Percentiles rank a stretch among this genome's conserved stretches.
phyloP scores from a whole-genome alignment of 768 basidiomycete genomes.

The Coprinellus micaceus region DNA sequence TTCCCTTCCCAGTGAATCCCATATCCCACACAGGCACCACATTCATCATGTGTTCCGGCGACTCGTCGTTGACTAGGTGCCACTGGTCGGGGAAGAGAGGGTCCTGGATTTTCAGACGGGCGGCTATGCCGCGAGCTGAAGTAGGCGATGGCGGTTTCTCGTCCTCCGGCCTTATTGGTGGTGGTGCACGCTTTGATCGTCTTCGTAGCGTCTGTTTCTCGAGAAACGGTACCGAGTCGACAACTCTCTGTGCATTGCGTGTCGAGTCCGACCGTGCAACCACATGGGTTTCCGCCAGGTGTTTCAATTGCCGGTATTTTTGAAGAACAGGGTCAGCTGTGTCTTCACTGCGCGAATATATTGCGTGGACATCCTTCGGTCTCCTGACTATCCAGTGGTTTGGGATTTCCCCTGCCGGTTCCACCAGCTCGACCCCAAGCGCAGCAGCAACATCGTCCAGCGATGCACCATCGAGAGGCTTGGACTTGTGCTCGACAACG shows the following conservation, averaged over 20 bases:
- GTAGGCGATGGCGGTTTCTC: slow-evolving; percentile 37
- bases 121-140: slow-evolving; percentile 39
- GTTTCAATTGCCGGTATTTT: slow-evolving; percentile 38
- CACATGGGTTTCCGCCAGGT: slow-evolving; percentile 11
- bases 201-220: slow-evolving; percentile 59
- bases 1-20: slow-evolving; percentile 82
- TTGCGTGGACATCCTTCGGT: slow-evolving; percentile 52
- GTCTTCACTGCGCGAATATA: slow-evolving; percentile 58
- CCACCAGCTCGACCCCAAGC: slow-evolving; percentile 81
- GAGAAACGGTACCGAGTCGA: slow-evolving; percentile 54
- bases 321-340: slow-evolving; percentile 41
- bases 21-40: slow-evolving; percentile 85
- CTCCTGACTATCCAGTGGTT: slow-evolving; percentile 81
- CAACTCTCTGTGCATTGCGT: slow-evolving; percentile 34
- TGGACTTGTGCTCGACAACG: slow-evolving; percentile 63
- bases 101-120: slow-evolving; percentile 57
- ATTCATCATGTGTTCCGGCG: slow-evolving; percentile 83
- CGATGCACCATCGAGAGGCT: slow-evolving; percentile 38
- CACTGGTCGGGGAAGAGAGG: slow-evolving; percentile 84
- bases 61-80: slow-evolving; percentile 80
- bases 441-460: slow-evolving; percentile 53
- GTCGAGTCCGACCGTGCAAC: slow-evolving; percentile 31
- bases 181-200: slow-evolving; percentile 71
- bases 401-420: slow-evolving; percentile 76
- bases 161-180: slow-evolving; percentile 44